A percentile compares a stretch with the other conserved stretches of the same genome.
phyloP scores from a whole-genome alignment of 257 asterid genomes.

The Cynanchum wilfordii region DNA sequence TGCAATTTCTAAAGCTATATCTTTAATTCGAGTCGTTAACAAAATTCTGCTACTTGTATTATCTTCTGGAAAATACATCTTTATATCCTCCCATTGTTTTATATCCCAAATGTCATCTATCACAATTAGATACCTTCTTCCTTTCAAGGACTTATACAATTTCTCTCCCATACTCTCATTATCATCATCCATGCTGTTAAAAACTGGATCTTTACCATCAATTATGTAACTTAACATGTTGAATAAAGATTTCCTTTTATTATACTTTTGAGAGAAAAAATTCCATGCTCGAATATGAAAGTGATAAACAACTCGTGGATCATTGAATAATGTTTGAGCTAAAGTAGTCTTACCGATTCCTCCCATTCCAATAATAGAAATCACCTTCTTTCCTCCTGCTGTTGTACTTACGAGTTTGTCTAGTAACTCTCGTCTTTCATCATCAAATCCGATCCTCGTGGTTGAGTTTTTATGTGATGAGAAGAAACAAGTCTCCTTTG shows the following conservation, averaged over 20 bases:
- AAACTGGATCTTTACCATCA: background rate
- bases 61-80: background rate
- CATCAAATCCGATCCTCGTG: background rate
- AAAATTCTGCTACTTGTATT: conserved; percentile 4
- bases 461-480: background rate
- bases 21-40: background rate
- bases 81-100: background rate
- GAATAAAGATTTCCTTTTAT: background rate
- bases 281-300: background rate
- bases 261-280: background rate
- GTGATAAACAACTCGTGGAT: background rate
- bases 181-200: background rate
- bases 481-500: background rate
- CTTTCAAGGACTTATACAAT: background rate
- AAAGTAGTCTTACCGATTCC: background rate
- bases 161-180: background rate
- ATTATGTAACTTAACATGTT: background rate
- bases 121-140: conserved; percentile 1
- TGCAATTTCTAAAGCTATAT: background rate
- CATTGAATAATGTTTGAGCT: background rate
- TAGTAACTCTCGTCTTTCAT: background rate
- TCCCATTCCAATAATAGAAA: background rate
- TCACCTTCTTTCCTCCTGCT: background rate
- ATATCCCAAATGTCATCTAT: conserved; percentile 9
- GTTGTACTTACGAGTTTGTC: background rate